Conservation (phyloP, 2,329 filamentous ascomycete genomes). For the Apiospora koreana region DNA sequence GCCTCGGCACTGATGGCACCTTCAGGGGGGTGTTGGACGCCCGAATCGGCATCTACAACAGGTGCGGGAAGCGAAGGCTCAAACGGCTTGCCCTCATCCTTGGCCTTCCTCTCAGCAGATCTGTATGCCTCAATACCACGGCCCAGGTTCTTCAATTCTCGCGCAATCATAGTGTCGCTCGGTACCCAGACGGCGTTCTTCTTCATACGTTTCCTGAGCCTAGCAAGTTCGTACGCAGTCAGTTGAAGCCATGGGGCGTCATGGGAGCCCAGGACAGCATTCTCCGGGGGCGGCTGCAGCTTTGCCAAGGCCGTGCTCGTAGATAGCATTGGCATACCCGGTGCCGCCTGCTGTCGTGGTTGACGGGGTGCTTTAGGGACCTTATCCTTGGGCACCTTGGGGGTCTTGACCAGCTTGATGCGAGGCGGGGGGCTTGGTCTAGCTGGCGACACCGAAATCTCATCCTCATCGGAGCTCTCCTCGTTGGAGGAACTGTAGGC, state of each 20-base stretch:
- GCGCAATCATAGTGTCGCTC: conserved; percentile 81
- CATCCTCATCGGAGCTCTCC: conserved; percentile 53
- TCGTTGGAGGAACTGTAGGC: conserved; percentile 55
- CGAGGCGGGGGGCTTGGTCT: conserved; percentile 42
- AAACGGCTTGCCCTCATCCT: conserved; percentile 65
- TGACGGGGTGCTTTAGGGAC: conserved; percentile 29
- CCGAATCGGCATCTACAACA: conserved; percentile 51
- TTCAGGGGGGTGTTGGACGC: conserved; percentile 54
- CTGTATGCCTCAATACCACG: conserved; percentile 65
- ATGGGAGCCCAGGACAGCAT: conserved; percentile 57
- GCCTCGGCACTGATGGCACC: conserved; percentile 61
- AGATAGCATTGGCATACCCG: conserved; percentile 32
- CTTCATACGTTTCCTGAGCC: conserved; percentile 83
- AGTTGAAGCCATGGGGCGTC: conserved; percentile 68
- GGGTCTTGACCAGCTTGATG: conserved; percentile 51
- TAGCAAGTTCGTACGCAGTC: conserved; percentile 64
- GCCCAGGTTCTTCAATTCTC: conserved; percentile 71
- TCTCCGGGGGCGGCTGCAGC: conserved; percentile 60
- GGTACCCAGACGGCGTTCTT: conserved; percentile 87
- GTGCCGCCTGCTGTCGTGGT: conserved; percentile 33
- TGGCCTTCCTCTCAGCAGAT: conserved; percentile 63
- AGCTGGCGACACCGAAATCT: conserved; percentile 40
- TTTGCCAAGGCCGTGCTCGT: conserved; percentile 41
- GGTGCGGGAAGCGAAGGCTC: conserved; percentile 44
- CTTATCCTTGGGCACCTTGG: conserved; percentile 48